Evolutionary conservation across 2,329 filamentous ascomycete genomes (phyloP).

Genomic region (Aureobasidium sp.): DNA sequence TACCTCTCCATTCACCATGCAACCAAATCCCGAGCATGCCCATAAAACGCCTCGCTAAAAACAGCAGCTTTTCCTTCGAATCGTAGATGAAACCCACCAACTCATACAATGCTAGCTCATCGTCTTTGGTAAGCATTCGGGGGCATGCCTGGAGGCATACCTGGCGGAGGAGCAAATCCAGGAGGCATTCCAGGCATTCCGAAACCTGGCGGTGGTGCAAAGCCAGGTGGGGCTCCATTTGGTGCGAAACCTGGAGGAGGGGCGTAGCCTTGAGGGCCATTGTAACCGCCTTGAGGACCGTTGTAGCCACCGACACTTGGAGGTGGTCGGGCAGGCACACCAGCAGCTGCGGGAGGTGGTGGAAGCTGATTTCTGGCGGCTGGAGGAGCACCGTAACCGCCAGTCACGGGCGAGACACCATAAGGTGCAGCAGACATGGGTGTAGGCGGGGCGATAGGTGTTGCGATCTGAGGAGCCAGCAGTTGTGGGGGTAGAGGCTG

Average conservation of each 20-base stretch:
- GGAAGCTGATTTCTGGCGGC: slow-evolving; percentile 41
- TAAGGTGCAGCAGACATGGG: slow-evolving; percentile 25
- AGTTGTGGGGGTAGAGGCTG: slow-evolving; percentile 69
- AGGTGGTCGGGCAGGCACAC: slow-evolving; percentile 60
- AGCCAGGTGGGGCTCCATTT: slow-evolving; percentile 29
- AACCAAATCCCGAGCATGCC: slow-evolving; percentile 7
- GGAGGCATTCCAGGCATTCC: slow-evolving; percentile 33
- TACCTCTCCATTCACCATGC: background rate
- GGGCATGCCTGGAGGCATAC: slow-evolving; percentile 9
- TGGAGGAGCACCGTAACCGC: slow-evolving; percentile 14
- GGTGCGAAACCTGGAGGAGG: slow-evolving; percentile 30
- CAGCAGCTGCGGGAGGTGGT: slow-evolving; percentile 50
- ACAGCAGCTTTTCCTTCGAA: background rate
- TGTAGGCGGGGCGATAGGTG: slow-evolving; percentile 33
- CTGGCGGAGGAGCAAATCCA: slow-evolving; percentile 31
- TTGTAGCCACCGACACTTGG: slow-evolving; percentile 60
- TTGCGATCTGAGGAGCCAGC: slow-evolving; percentile 41
- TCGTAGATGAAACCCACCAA: background rate
- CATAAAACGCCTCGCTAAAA: slow-evolving; percentile 13
- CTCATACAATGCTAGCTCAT: background rate
- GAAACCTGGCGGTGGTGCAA: slow-evolving; percentile 28
- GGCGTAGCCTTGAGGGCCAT: slow-evolving; percentile 36
- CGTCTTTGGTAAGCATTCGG: slow-evolving; percentile 13
- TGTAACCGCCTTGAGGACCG: slow-evolving; percentile 45
- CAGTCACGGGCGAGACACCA: slow-evolving; percentile 15